Evolutionary conservation across 352 stramenopile genomes (phyloP).

Genomic region (Globisporangium uncinulatum): DNA sequence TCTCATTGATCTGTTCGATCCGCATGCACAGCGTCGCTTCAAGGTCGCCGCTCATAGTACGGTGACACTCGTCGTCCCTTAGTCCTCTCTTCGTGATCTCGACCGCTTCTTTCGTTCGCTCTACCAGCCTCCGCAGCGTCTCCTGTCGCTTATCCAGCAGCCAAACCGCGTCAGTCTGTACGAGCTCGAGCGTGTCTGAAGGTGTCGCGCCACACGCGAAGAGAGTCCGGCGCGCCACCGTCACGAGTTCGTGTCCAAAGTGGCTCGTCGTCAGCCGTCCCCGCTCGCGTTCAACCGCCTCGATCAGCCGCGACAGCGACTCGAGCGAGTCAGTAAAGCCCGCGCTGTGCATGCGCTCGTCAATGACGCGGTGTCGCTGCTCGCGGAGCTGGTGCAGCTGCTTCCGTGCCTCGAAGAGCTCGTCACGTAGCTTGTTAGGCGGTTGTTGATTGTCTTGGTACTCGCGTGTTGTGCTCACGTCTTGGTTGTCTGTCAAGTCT

Average conservation of each 20-base stretch:
- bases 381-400: conserved; percentile 26
- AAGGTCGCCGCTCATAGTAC: neutral
- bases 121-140: conserved; percentile 15
- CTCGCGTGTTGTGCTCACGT: neutral
- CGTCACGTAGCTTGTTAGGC: conserved; percentile 11
- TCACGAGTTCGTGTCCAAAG: conserved; percentile 32
- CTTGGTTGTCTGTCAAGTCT: neutral
- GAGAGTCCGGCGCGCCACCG: conserved; percentile 3
- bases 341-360: conserved; percentile 10
- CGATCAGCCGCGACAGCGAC: neutral
- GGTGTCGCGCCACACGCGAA: neutral
- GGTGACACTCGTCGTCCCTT: neutral
- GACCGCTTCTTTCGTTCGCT: conserved; percentile 32
- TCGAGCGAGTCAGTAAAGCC: neutral
- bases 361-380: conserved; percentile 13
- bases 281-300: no score
- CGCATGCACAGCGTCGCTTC: conserved; percentile 14
- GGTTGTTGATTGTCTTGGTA: neutral
- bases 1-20: conserved; percentile 19
- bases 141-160: conserved; percentile 24
- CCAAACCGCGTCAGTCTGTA: conserved; percentile 32
- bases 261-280: conserved; percentile 1
- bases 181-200: conserved; percentile 17
- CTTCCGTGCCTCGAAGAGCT: conserved; percentile 26
- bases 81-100: conserved; percentile 16